phyloP scores from a whole-genome alignment of 257 asterid genomes.

The Solanum stenotomum region DNA sequence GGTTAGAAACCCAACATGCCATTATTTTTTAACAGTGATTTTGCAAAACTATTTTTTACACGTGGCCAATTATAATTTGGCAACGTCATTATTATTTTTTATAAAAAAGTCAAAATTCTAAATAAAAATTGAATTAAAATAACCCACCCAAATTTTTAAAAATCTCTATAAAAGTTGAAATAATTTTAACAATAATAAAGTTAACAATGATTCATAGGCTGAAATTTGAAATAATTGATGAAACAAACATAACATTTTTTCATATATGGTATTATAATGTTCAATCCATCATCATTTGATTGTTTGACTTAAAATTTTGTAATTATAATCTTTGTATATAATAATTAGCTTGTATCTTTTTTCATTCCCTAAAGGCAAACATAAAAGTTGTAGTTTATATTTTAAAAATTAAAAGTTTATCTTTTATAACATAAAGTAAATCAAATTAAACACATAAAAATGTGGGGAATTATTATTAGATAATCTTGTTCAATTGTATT shows the following conservation, averaged over 20 bases:
- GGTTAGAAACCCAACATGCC: too few species aligned
- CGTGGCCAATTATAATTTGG: too few species aligned
- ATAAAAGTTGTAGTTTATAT: background rate
- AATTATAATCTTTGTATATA: too few species aligned
- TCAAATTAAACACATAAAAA: background rate
- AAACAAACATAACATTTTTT: background rate
- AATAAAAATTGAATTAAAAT: too few species aligned
- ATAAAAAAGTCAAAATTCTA: too few species aligned
- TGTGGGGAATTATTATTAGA: background rate
- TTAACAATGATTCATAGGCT: background rate
- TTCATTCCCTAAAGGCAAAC: background rate
- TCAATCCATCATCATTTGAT: background rate
- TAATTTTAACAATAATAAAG: background rate
- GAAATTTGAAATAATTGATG: background rate
- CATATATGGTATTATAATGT: background rate
- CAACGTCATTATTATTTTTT: too few species aligned
- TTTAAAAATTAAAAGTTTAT: background rate
- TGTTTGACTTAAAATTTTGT: background rate
- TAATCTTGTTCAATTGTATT: background rate
- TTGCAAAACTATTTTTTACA: too few species aligned
- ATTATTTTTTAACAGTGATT: background rate
- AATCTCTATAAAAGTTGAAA: too few species aligned
- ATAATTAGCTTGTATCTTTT: background rate
- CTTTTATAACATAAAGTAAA: background rate
- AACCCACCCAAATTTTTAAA: too few species aligned